Percentiles rank a stretch among this genome's conserved stretches.
phyloP scores from a whole-genome alignment of 202 grass and related monocot genomes.

The Sporobolus alterniflorus region DNA sequence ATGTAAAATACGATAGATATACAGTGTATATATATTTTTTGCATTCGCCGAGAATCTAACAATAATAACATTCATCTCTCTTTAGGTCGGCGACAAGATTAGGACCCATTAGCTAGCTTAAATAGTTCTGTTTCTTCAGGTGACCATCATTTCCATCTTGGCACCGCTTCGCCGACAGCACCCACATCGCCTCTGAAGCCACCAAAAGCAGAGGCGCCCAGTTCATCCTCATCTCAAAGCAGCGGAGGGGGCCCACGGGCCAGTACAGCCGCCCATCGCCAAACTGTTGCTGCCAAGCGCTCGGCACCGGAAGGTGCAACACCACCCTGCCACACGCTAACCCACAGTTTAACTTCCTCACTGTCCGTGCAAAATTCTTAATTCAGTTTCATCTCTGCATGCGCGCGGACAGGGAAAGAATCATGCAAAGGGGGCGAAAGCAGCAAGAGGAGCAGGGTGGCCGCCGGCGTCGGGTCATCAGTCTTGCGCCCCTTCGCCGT shows the following conservation, averaged over 20 bases:
- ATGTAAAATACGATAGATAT: too few species aligned
- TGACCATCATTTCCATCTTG: constrained; percentile 1
- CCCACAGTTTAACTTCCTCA: too few species aligned
- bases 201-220: constrained; percentile 9
- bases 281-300: constrained; percentile 17
- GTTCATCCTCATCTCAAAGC: constrained; percentile 16
- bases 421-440: not conserved
- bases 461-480: not conserved
- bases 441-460: constrained; percentile 29
- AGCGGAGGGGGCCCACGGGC: not conserved
- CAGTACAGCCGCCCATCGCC: not conserved
- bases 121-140: constrained; percentile 24
- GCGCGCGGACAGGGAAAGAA: not conserved
- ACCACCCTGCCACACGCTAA: too few species aligned
- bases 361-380: not conserved
- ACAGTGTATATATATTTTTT: too few species aligned
- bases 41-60: not conserved
- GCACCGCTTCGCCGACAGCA: not conserved
- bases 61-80: too few species aligned
- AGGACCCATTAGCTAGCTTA: not conserved
- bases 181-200: not conserved
- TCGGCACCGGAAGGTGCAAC: constrained; percentile 12
- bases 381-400: not conserved
- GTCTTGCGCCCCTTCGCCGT: constrained; percentile 70
- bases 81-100: not conserved